Evolutionary conservation across 2,329 filamentous ascomycete species (phyloP).

Genomic region (Cladophialophora carrionii): DNA sequence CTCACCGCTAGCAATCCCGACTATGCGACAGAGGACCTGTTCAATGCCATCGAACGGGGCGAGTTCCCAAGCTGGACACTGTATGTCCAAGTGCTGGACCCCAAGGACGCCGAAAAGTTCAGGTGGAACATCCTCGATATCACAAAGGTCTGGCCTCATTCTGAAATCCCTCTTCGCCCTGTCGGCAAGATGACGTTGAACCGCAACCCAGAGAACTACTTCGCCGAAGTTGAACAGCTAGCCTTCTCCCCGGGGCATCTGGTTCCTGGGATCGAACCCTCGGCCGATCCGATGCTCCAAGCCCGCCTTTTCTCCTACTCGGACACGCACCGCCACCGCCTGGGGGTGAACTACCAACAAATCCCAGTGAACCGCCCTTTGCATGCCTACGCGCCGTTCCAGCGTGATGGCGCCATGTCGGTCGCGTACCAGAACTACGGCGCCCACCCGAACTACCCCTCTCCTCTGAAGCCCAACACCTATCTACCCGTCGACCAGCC

Average conservation of each 20-base stretch:
- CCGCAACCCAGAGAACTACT: constrained; percentile 63
- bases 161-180: constrained; percentile 61
- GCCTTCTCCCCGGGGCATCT: constrained; percentile 68
- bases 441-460: constrained; percentile 59
- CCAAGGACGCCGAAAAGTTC: constrained; percentile 64
- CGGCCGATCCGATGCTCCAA: constrained; percentile 66
- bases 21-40: constrained; percentile 61
- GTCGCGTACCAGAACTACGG: constrained; percentile 58
- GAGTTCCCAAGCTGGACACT: constrained; percentile 67
- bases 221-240: constrained; percentile 68
- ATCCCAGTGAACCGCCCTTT: constrained; percentile 44
- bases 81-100: constrained; percentile 66
- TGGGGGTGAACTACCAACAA: constrained; percentile 49
- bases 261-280: constrained; percentile 65
- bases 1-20: constrained; percentile 64
- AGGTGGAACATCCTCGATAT: constrained; percentile 69
- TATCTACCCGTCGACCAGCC: constrained; percentile 48
- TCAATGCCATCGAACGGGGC: constrained; percentile 63
- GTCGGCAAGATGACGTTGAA: constrained; percentile 59
- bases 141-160: constrained; percentile 71
- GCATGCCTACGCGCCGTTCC: constrained; percentile 57
- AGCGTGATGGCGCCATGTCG: constrained; percentile 46
- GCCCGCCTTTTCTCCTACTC: constrained; percentile 64
- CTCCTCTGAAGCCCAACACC: constrained; percentile 45
- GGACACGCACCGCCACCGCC: constrained; percentile 53